phyloP scores from a whole-genome alignment of 2,329 filamentous ascomycete genomes.

The Coniochaeta hoffmannii region DNA sequence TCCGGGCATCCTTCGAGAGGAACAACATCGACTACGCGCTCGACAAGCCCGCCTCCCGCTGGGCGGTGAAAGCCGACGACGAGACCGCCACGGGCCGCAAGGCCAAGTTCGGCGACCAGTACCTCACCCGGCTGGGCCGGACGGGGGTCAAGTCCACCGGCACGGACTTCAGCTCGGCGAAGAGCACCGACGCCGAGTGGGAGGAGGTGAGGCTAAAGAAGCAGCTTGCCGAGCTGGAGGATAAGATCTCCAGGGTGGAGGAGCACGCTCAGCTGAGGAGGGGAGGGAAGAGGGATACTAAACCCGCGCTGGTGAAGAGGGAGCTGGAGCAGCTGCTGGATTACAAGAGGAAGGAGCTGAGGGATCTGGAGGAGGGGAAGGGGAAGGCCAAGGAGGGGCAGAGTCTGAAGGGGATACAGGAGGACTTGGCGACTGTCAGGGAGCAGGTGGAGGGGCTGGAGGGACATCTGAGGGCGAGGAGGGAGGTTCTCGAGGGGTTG shows the following conservation, averaged over 20 bases:
- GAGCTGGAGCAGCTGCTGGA: conserved; percentile 92
- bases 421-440: conserved; percentile 83
- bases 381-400: conserved; percentile 63
- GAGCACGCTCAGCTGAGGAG: conserved; percentile 60
- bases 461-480: conserved; percentile 67
- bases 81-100: conserved; percentile 81
- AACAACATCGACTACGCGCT: conserved; percentile 96
- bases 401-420: conserved; percentile 67
- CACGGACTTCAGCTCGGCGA: conserved; percentile 74
- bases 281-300: conserved; percentile 63
- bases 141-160: conserved; percentile 73
- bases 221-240: conserved; percentile 81
- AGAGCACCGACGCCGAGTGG: conserved; percentile 82
- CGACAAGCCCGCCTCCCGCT: conserved; percentile 65
- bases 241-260: conserved; percentile 79
- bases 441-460: conserved; percentile 93
- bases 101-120: conserved; percentile 95
- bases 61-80: conserved; percentile 73
- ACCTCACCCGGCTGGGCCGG: conserved; percentile 83
- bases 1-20: conserved; percentile 86
- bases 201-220: conserved; percentile 94
- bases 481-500: conserved; percentile 69
- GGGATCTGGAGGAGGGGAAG: conserved; percentile 65
- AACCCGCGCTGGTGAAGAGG: conserved; percentile 86
- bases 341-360: conserved; percentile 78